Base-by-base conservation (phyloP, 2,329 filamentous ascomycete species). In the Aspergillus alliaceus region DNA sequence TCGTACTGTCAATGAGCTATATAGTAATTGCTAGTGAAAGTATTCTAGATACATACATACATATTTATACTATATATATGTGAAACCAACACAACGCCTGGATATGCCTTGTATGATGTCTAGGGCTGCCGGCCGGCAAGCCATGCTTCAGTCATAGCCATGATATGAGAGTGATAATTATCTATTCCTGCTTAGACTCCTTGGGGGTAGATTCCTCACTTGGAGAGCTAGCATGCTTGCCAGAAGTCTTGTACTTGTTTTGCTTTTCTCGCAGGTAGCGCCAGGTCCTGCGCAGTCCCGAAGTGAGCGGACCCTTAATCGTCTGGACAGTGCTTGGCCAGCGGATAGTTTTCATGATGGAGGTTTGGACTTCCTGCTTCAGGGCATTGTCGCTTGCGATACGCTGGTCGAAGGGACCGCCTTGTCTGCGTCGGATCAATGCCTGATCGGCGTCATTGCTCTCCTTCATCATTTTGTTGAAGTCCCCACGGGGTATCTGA, bases 281-380 rank as follows among this genome's bases (percentile, higher is more conserved):
- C 79, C 84, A 83, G 6, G 88, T 88, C 66, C 87, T 85, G 6
- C 79, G 70, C 15, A 90, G 72, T 0, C 95, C 96, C 0, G 90
- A 87, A 2, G 92, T 98, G 44, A 97, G 73, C 1, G 90, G 73
- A 2, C 92, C 88, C 77, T 99, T 99, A 60, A 93, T 71, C 53
- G 87, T 95, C 75, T 99, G 93, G 5, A 87, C 87, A 2, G 90
- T 91, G 67, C 91, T 95, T 0, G 95, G 93, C 95, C 95, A 98
- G 55, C 86, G 85, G 66, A 98, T 91, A 0, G 96, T 98, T 71
- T 90, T 89, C 69, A 87, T 89, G 69, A 99, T 93, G 39, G 92
- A 89, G 35, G 82, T 81, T 32, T 87, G 84, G 18, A 98, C 86
- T 64, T 89, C 87, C 25, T 84, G 79, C 40, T 82, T 82, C n/a